Percentiles rank a stretch among this genome's conserved stretches.
These are phyloP conservation scores for Kwoniella mangroviensis DNA, from an alignment of 768 basidiomycete genomes.

Conservation along the genomic window DNA sequence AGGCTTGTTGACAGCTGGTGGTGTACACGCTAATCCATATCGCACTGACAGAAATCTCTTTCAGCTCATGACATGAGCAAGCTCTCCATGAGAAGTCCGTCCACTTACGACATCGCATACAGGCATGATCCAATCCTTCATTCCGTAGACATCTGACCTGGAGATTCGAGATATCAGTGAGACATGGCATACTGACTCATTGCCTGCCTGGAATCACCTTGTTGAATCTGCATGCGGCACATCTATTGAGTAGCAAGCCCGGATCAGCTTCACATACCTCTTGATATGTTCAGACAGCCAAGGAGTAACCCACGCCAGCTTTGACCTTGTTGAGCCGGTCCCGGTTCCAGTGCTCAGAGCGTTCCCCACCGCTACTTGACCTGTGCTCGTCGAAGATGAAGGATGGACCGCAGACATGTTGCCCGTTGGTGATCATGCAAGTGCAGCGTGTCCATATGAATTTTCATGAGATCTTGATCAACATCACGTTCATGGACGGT, in stretches of 20 bases:
- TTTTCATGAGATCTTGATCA: too few species aligned
- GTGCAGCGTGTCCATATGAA: too few species aligned
- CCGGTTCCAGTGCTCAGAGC: too few species aligned
- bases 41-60: slow-evolving; percentile 6
- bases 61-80: background rate
- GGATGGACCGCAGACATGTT: too few species aligned
- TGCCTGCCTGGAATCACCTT: slow-evolving; percentile 16
- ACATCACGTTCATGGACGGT: too few species aligned
- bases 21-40: slow-evolving; percentile 26
- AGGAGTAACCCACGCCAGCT: slow-evolving; percentile 14
- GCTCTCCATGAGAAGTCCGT: too few species aligned
- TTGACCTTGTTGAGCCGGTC: slow-evolving; percentile 4
- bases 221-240: slow-evolving; percentile 26
- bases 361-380: background rate
- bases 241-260: slow-evolving; percentile 7
- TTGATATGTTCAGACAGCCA: background rate
- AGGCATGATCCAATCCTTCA: slow-evolving; percentile 17
- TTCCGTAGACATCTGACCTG: slow-evolving; percentile 27
- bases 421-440: too few species aligned
- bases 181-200: background rate
- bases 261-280: too few species aligned
- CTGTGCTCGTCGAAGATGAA: background rate
- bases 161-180: background rate
- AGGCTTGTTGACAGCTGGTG: slow-evolving; percentile 19
- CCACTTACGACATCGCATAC: slow-evolving; percentile 23